Evolutionary conservation across 2,329 filamentous ascomycete species (phyloP), one percentile per base, ranked within the genome.

Genomic region (Neofusicoccum kwambonambiense): DNA sequence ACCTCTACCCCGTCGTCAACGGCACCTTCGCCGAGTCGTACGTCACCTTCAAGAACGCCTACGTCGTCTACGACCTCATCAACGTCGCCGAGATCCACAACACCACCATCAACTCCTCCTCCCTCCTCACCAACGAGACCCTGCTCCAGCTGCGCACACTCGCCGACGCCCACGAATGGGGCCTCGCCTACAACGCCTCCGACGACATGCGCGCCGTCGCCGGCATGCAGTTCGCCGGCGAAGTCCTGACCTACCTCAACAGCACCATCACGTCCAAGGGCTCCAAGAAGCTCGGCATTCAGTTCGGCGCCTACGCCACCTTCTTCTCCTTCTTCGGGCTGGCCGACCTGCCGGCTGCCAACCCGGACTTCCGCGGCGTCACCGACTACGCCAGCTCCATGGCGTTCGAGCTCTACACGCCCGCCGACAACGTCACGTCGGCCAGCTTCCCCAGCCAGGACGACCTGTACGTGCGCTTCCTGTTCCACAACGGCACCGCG

Each of bases 371-470:
- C 80, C 87, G 80, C 66, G 90, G 90, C 63, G 81, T 97, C 12
- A 87, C 89, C n/a, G 89, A 93, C 79, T 97, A 97, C 72, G 92
- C 92, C 4, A 90, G 89, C 2, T 87, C 87, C 68, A 92, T 96
- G 86, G 83, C 83, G 5, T 93, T 96, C 75, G 93, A 97, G 81
- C 84, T 84, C 22, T 84, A 87, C 70, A 88, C 86, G 45, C 61
- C 67, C 1, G 66, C 67, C 0, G 82, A 86, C 67, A 69, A 69
- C 12, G 68, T 70, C 2, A 70, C 72, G 6, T 72, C 74, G 0
- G 70, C 72, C 3, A 72, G 71, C 0, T 83, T 84, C 70, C 83
- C 82, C 2, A 69, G 75, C 6, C 72, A 71, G 64, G 76, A 81
- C 0, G 85, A 89, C 3, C 76, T 88, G 44, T 81, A 80, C 64